phyloP scores from a whole-genome alignment of 805 yeast genomes.

The Wickerhamomyces rabaulensis region DNA sequence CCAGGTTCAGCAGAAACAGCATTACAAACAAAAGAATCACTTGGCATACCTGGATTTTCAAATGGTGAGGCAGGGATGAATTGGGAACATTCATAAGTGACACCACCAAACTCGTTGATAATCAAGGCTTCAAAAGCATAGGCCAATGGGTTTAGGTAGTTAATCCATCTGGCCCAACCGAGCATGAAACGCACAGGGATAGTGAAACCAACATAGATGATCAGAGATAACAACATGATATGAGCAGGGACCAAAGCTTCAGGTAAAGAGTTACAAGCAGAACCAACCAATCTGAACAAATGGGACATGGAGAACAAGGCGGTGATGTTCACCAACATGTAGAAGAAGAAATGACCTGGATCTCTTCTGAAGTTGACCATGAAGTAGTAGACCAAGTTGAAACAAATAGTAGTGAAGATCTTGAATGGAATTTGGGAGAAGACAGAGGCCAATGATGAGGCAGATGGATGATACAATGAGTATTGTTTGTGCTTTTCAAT shows the following conservation, averaged over 20 bases:
- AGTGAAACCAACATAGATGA: slow-evolving; percentile 49
- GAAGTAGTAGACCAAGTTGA: slow-evolving; percentile 49
- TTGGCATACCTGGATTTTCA: too few species aligned
- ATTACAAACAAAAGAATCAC: too few species aligned
- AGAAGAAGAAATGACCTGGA: slow-evolving; percentile 52
- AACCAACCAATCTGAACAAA: slow-evolving; percentile 46
- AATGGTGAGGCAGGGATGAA: too few species aligned
- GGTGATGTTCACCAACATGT: slow-evolving; percentile 34
- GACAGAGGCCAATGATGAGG: slow-evolving; percentile 62
- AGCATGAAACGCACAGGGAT: slow-evolving; percentile 48
- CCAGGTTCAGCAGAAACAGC: slow-evolving; percentile 57
- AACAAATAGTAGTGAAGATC: slow-evolving; percentile 36
- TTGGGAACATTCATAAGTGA: slow-evolving; percentile 36
- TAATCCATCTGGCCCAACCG: slow-evolving; percentile 61
- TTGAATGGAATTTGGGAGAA: slow-evolving; percentile 62
- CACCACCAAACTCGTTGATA: slow-evolving; percentile 46
- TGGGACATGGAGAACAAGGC: slow-evolving; percentile 48
- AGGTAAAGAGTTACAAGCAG: slow-evolving; percentile 37
- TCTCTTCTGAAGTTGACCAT: slow-evolving; percentile 43
- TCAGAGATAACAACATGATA: slow-evolving; percentile 37
- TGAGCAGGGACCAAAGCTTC: slow-evolving; percentile 55
- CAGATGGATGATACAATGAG: slow-evolving; percentile 67
- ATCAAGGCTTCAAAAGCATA: slow-evolving; percentile 52
- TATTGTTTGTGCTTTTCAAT: slow-evolving; percentile 66
- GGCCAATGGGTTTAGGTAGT: slow-evolving; percentile 49